phyloP scores from a whole-genome alignment of 352 stramenopile genomes.

The Phytophthora hibernalis region DNA sequence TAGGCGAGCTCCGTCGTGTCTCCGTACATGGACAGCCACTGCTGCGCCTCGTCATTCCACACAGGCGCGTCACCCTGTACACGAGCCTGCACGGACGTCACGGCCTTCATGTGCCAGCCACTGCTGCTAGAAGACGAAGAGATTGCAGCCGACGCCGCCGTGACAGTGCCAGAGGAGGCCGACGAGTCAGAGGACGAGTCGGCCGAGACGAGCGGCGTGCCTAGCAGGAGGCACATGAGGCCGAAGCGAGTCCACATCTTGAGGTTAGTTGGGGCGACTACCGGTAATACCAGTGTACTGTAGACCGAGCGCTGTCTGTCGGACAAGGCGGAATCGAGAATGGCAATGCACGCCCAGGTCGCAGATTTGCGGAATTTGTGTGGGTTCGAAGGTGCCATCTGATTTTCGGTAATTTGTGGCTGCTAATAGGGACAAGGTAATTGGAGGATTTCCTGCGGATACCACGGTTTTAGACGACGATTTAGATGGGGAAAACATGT shows the following conservation, averaged over 20 bases:
- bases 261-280: neutral
- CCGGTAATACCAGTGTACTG: too few species aligned
- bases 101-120: conserved; percentile 37
- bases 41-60: conserved; percentile 40
- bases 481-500: conserved; percentile 1
- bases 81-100: conserved; percentile 56
- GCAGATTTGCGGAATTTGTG: conserved; percentile 5
- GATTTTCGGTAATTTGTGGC: conserved; percentile 3
- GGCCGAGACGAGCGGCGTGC: neutral
- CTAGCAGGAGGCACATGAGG: conserved; percentile 8
- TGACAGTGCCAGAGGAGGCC: conserved; percentile 7
- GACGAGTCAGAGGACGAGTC: conserved; percentile 5
- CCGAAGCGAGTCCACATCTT: conserved; percentile 15
- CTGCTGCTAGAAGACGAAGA: conserved; percentile 18
- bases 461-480: neutral
- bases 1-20: conserved; percentile 48
- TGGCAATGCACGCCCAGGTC: neutral
- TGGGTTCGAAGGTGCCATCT: conserved; percentile 4
- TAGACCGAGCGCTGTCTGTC: conserved; percentile 6
- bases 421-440: neutral
- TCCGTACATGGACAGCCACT: conserved; percentile 53
- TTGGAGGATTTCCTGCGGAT: neutral
- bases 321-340: conserved; percentile 20
- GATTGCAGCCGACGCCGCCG: conserved; percentile 1
- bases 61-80: conserved; percentile 58